phyloP scores from a whole-genome alignment of 768 basidiomycete genomes.

The Podaxis mareebaensis region DNA sequence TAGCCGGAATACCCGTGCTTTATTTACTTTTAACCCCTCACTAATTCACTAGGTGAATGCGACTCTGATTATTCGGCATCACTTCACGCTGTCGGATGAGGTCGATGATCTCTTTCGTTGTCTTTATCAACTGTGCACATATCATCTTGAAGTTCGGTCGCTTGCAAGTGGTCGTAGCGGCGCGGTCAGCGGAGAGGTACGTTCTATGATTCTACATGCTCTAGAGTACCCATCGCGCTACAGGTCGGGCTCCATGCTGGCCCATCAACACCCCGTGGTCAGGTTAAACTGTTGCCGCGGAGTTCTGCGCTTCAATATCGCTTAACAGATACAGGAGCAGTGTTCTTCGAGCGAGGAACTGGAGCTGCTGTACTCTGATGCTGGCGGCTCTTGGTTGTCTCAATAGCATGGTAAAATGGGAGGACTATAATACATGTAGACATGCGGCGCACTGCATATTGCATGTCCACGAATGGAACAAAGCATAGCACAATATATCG shows the following conservation, averaged over 20 bases:
- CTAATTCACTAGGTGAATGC: slow-evolving; percentile 41
- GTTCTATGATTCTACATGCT: slow-evolving; percentile 15
- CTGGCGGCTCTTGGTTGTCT: neutral
- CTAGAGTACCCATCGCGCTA: neutral
- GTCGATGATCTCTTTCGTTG: slow-evolving; percentile 61
- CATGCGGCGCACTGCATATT: slow-evolving; percentile 9
- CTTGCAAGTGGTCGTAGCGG: slow-evolving; percentile 77
- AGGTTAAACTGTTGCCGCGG: slow-evolving; percentile 47
- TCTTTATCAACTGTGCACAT: slow-evolving; percentile 62
- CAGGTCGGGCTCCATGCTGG: slow-evolving; percentile 69
- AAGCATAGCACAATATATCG: slow-evolving; percentile 6
- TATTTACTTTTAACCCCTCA: neutral
- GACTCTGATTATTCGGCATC: slow-evolving; percentile 65
- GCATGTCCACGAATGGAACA: slow-evolving; percentile 5
- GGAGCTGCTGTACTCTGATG: slow-evolving; percentile 59
- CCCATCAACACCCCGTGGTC: slow-evolving; percentile 31
- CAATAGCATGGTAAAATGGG: neutral
- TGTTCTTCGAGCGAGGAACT: slow-evolving; percentile 76
- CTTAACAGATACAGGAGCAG: slow-evolving; percentile 61
- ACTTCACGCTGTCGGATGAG: slow-evolving; percentile 53
- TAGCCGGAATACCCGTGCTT: neutral
- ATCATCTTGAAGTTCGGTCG: slow-evolving; percentile 72
- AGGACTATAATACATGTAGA: slow-evolving; percentile 8
- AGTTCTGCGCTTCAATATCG: slow-evolving; percentile 68
- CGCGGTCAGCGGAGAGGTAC: slow-evolving; percentile 75